Percentiles rank a stretch among this genome's conserved stretches.
Evolutionary conservation across 2,329 filamentous ascomycete species (phyloP).

Genomic region (Ploettnerulaceae sp.): DNA sequence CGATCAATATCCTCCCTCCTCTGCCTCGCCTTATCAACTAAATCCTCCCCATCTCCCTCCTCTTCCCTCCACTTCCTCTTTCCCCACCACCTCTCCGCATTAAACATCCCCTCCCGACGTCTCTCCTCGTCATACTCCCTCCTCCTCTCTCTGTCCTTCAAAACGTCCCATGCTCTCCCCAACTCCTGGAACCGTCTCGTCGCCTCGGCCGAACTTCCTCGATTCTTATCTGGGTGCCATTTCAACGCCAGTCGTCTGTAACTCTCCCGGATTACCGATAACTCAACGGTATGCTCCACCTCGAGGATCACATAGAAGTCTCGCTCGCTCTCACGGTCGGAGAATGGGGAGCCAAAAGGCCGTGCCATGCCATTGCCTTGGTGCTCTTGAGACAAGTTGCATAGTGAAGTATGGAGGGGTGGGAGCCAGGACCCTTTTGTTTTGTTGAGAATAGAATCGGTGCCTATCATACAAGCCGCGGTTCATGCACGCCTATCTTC

Average conservation of each 20-base stretch:
- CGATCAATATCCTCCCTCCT: slow-evolving; percentile 16
- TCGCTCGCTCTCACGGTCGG: too few species aligned
- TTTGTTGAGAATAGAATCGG: too few species aligned
- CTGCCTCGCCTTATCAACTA: slow-evolving; percentile 9
- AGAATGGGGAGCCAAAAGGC: slow-evolving; percentile 11
- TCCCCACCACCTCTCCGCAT: slow-evolving; percentile 8
- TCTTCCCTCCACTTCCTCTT: slow-evolving; percentile 4
- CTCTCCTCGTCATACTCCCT: slow-evolving; percentile 22
- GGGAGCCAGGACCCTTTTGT: not conserved
- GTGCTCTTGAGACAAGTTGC: not conserved
- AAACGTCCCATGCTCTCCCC: slow-evolving; percentile 23
- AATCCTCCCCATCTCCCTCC: slow-evolving; percentile 5
- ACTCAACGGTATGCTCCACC: slow-evolving; percentile 17
- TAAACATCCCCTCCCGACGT: slow-evolving; percentile 6
- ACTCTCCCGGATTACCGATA: slow-evolving; percentile 16
- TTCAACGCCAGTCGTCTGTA: slow-evolving; percentile 22
- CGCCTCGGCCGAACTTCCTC: slow-evolving; percentile 10
- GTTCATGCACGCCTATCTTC: slow-evolving; percentile 7
- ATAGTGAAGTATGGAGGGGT: not conserved
- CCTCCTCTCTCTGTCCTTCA: slow-evolving; percentile 18
- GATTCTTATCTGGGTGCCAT: slow-evolving; percentile 26
- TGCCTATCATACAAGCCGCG: slow-evolving; percentile 5
- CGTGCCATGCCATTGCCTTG: slow-evolving; percentile 16
- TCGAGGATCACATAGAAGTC: slow-evolving; percentile 24
- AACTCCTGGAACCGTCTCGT: slow-evolving; percentile 19